These are phyloP conservation scores for Pyrus betulifolia DNA, from an alignment of 306 rosid genomes.

Conservation along the genomic window DNA sequence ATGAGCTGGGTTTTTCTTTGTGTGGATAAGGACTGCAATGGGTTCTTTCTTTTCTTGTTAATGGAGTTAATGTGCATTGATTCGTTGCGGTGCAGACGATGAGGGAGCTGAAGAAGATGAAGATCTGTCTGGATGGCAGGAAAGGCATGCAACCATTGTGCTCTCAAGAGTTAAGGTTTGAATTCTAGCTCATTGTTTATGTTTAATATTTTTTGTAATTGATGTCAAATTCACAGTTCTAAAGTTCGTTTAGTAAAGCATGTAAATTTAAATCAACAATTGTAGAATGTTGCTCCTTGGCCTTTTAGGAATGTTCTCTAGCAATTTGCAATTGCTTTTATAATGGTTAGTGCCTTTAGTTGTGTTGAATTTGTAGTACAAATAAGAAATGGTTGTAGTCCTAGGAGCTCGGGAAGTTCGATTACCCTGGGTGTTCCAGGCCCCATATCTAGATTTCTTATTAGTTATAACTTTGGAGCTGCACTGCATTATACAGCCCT, in stretches of 20 bases:
- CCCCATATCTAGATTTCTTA: not conserved
- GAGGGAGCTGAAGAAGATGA: conserved; percentile 34
- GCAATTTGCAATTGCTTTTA: not conserved
- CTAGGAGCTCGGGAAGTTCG: not conserved
- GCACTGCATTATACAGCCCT: not conserved
- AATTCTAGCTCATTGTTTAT: conserved; percentile 4
- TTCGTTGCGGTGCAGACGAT: conserved; percentile 34
- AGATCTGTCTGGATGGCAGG: conserved; percentile 88
- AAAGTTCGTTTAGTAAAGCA: not conserved
- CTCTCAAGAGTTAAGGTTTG: conserved; percentile 83
- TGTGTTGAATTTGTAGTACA: not conserved
- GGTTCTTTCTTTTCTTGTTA: not conserved
- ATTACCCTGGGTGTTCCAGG: not conserved
- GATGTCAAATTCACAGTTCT: not conserved
- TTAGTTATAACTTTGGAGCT: not conserved
- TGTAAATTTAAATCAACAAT: not conserved
- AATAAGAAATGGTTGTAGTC: not conserved
- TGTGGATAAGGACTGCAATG: not conserved
- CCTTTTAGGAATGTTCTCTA: not conserved
- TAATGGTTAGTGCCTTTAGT: not conserved
- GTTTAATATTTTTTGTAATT: not conserved
- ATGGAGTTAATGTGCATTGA: not conserved
- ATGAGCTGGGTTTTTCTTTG: not conserved
- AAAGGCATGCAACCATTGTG: conserved; percentile 66
- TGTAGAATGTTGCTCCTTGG: not conserved